Evolutionary conservation across 2,329 filamentous ascomycete genomes (phyloP).

Genomic region (Fusarium pilosicola): DNA sequence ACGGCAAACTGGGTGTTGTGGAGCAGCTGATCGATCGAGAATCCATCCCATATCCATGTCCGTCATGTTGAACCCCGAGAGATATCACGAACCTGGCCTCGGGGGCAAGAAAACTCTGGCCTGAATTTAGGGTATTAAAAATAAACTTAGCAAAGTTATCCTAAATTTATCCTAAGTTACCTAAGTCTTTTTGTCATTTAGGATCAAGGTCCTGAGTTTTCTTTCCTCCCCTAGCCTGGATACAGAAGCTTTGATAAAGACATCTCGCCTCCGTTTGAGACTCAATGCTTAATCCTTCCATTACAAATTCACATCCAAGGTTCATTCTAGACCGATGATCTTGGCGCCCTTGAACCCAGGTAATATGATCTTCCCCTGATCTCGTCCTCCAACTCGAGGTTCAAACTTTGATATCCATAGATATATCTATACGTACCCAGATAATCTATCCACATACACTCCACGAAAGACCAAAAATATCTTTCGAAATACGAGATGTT

Average conservation of each 20-base stretch:
- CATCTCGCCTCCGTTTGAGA: slow-evolving; percentile 35
- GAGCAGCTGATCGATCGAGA: slow-evolving; percentile 20
- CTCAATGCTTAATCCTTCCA: slow-evolving; percentile 11
- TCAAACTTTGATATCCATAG: neutral
- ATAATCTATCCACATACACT: neutral
- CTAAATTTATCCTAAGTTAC: too few relatives aligned
- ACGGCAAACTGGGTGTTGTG: neutral
- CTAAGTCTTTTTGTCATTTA: too few relatives aligned
- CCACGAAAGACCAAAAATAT: neutral
- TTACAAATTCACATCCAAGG: neutral
- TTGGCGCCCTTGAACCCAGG: neutral
- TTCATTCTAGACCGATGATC: slow-evolving; percentile 13
- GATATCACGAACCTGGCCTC: neutral
- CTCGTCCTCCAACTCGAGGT: neutral
- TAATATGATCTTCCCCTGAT: slow-evolving; percentile 27
- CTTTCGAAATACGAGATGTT: neutral
- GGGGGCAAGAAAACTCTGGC: too few relatives aligned
- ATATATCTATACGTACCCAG: neutral
- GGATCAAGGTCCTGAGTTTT: too few relatives aligned
- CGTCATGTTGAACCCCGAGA: neutral
- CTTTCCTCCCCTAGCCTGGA: neutral
- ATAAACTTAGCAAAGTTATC: too few relatives aligned
- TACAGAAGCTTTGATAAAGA: slow-evolving; percentile 17
- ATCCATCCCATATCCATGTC: slow-evolving; percentile 2
- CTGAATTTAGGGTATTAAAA: too few relatives aligned